Conservation (phyloP, 179 eudicot species). For the Beta macrorhiza region DNA sequence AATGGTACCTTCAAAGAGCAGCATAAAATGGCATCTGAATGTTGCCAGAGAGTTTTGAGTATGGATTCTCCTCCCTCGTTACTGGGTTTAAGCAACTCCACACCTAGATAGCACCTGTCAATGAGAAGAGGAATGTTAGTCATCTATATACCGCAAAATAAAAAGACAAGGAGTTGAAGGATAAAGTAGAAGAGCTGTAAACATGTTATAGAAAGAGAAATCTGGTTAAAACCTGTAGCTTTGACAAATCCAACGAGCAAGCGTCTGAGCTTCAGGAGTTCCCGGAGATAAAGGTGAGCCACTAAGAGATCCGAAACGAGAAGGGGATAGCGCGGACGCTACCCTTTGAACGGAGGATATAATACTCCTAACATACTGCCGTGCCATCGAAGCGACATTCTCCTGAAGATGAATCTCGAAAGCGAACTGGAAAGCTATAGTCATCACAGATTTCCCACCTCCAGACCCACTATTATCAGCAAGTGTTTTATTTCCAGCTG, state of each 20-base stretch:
- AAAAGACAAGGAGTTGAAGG: neutral
- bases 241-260: conserved; percentile 91
- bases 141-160: too few species aligned
- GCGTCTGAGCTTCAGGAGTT: conserved; percentile 83
- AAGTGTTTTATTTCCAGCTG: conserved; percentile 44
- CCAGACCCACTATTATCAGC: conserved; percentile 48
- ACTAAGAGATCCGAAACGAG: conserved; percentile 51
- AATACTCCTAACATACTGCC: conserved; percentile 86
- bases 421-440: conserved; percentile 90
- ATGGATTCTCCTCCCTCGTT: conserved; percentile 57
- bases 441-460: conserved; percentile 60
- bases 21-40: conserved; percentile 85
- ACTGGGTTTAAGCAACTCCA: conserved; percentile 59
- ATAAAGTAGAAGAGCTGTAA: neutral
- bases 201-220: too few species aligned
- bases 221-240: conserved; percentile 65
- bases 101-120: conserved; percentile 64
- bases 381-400: conserved; percentile 80
- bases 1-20: conserved; percentile 77
- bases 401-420: conserved; percentile 75
- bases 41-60: conserved; percentile 73
- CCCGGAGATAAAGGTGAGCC: conserved; percentile 63
- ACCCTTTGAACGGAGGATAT: conserved; percentile 89
- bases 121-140: neutral
- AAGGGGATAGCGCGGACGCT: conserved; percentile 84